Evolutionary conservation across 2,329 filamentous ascomycete species (phyloP), one percentile per base, ranked within the genome.

Genomic region (Trichoderma hamatum): DNA sequence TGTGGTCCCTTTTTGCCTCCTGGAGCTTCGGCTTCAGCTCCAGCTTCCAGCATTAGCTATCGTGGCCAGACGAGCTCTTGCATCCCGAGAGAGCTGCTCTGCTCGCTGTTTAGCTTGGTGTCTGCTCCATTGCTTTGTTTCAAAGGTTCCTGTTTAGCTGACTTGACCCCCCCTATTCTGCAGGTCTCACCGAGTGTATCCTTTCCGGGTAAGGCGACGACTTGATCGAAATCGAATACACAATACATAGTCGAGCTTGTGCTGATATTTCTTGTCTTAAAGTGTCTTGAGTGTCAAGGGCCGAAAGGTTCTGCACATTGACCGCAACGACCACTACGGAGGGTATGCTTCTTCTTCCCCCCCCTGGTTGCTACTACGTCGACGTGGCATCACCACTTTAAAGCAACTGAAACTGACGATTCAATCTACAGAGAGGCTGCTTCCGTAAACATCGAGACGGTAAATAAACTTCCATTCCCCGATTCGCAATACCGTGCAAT

Each of bases 221-320:
- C 65, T 24, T 21, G 26, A 39, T 39, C 26, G 49, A 36, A 14
- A 30, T 1, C 2, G 9, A 43, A 30, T 26, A 19, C 16, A 49
- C 32, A 55, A 39, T 19, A 49, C 9, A 49, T 3, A 30, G 94
- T 30, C 26, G 16, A 43, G 39, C 39, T 34, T 60, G 46, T 65
- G 30, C 28, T 66, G 63, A 66, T 56, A 34, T 51, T 36, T 34
- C 49, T 43, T 70, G 43, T 71, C 39, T 71, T 54, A 6, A 39
- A 80, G 94, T 82, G 94, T 99, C 71, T 85, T 98, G 80, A 97
- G 94, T 85, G 95, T 98, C 77, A 97, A 98, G 87, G 95, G 95
- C 82, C 95, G 97, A 87, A 98, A 98, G 86, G 96, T 99, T 78
- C 88, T 99, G 73, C 96, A 99, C 85, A 97, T 99, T 81, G 96